phyloP scores from a whole-genome alignment of 2,329 filamentous ascomycete genomes.

The Alternaria brassicicola region DNA sequence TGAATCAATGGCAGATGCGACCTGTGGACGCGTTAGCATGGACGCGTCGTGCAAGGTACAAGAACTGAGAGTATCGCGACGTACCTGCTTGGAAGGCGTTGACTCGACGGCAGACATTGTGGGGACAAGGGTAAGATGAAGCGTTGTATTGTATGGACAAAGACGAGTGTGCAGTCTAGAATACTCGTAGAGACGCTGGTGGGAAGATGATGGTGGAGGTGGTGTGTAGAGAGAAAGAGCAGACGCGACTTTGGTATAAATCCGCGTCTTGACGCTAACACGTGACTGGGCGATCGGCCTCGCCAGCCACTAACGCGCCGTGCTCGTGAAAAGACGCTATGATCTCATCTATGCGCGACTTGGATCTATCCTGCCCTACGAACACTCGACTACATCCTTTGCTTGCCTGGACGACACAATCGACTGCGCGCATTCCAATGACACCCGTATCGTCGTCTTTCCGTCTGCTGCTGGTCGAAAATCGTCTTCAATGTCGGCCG shows the following conservation, averaged over 20 bases:
- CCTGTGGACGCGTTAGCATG: conserved; percentile 62
- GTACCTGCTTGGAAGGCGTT: conserved; percentile 75
- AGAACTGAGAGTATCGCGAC: conserved; percentile 37
- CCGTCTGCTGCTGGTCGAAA: not conserved
- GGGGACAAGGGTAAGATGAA: conserved; percentile 19
- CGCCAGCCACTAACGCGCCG: conserved; percentile 23
- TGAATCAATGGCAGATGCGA: conserved; percentile 82
- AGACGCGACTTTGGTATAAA: conserved; percentile 34
- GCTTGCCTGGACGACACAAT: not conserved
- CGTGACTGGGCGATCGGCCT: conserved; percentile 28
- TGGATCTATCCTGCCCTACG: conserved; percentile 8
- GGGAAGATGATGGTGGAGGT: conserved; percentile 32
- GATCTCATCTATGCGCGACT: conserved; percentile 30
- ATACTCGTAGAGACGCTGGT: conserved; percentile 23
- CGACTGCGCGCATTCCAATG: conserved; percentile 11
- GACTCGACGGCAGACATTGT: conserved; percentile 75
- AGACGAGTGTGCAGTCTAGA: conserved; percentile 23
- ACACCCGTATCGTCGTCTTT: conserved; percentile 23
- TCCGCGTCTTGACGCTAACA: conserved; percentile 22
- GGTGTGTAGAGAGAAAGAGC: conserved; percentile 22
- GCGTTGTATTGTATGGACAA: conserved; percentile 16
- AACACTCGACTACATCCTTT: not conserved
- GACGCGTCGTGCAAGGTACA: conserved; percentile 35
- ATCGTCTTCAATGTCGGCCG: conserved; percentile 11
- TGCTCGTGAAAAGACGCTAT: conserved; percentile 33